Conservation (phyloP, 306 rosid genomes). For the Cicer judaicum region DNA sequence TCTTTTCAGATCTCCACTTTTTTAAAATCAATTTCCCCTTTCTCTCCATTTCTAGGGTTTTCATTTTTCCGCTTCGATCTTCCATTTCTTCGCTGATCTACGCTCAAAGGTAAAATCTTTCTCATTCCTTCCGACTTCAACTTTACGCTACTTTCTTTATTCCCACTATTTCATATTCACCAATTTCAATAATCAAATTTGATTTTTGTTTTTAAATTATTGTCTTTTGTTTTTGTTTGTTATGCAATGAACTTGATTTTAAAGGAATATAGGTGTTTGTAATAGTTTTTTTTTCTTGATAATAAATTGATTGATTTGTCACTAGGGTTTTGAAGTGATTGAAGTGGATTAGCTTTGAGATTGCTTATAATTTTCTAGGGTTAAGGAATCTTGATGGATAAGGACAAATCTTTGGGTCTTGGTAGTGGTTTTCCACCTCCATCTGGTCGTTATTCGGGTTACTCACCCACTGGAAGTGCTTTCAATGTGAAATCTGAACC, state of each 20-base stretch:
- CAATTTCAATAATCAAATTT: constrained; percentile 33
- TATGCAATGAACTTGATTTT: constrained; percentile 4
- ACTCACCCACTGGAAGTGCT: constrained; percentile 55
- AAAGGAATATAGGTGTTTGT: neutral
- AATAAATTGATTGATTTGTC: neutral
- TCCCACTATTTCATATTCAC: neutral
- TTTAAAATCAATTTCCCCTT: neutral
- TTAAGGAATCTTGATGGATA: constrained; percentile 63
- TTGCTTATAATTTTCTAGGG: constrained; percentile 36
- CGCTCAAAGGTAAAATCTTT: constrained; percentile 1
- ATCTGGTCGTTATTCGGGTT: constrained; percentile 66
- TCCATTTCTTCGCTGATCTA: neutral
- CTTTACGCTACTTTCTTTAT: neutral
- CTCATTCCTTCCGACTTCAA: neutral
- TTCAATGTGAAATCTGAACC: constrained; percentile 79
- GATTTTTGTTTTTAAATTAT: neutral
- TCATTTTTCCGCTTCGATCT: constrained; percentile 1
- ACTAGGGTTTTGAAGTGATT: constrained; percentile 48
- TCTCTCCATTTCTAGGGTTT: constrained; percentile 44
- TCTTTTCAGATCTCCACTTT: constrained; percentile 24
- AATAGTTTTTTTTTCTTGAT: neutral
- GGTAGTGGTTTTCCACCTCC: constrained; percentile 80
- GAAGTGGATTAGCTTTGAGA: constrained; percentile 38
- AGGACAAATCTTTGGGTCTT: constrained; percentile 68
- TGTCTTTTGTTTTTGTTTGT: constrained; percentile 5